These are phyloP conservation scores for Gryganskiella cystojenkinii DNA, from an alignment of 192 early-diverging fungal genomes.

Conservation along the genomic window DNA sequence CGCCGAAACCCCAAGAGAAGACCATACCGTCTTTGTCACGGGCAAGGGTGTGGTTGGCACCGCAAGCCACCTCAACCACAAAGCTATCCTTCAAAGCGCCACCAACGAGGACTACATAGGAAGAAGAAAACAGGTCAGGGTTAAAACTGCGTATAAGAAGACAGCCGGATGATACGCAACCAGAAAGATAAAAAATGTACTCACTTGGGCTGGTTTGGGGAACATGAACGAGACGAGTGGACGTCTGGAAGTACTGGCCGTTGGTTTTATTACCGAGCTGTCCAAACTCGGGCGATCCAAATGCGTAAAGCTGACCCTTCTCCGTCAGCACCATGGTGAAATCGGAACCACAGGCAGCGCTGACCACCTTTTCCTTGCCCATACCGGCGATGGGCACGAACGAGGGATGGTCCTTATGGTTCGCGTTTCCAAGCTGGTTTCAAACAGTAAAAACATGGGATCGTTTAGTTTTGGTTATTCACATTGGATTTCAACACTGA, in stretches of 20 bases:
- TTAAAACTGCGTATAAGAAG: too few species aligned
- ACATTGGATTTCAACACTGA: neutral
- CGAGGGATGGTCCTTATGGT: conserved; percentile 40
- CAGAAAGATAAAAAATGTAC: too few species aligned
- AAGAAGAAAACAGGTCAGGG: neutral
- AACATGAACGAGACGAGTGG: conserved; percentile 50
- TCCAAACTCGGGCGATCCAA: conserved; percentile 63
- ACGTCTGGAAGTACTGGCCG: conserved; percentile 56
- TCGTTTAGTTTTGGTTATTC: neutral
- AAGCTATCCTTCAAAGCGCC: conserved; percentile 30
- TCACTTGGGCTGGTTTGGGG: conserved; percentile 58
- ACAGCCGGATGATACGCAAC: too few species aligned
- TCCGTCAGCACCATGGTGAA: conserved; percentile 57
- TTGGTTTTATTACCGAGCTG: conserved; percentile 62
- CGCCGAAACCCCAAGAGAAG: conserved; percentile 75
- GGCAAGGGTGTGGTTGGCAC: conserved; percentile 71
- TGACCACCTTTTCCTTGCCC: conserved; percentile 48
- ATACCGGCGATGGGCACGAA: conserved; percentile 50
- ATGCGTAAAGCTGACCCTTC: conserved; percentile 58
- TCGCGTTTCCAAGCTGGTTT: conserved; percentile 48
- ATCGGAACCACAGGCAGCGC: conserved; percentile 59
- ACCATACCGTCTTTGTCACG: conserved; percentile 60
- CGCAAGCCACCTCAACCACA: conserved; percentile 66
- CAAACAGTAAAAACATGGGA: neutral
- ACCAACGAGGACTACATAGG: conserved; percentile 36